Evolutionary conservation across 495 filamentous ascomycete species (phyloP).

Genomic region (Podospora appendiculata): DNA sequence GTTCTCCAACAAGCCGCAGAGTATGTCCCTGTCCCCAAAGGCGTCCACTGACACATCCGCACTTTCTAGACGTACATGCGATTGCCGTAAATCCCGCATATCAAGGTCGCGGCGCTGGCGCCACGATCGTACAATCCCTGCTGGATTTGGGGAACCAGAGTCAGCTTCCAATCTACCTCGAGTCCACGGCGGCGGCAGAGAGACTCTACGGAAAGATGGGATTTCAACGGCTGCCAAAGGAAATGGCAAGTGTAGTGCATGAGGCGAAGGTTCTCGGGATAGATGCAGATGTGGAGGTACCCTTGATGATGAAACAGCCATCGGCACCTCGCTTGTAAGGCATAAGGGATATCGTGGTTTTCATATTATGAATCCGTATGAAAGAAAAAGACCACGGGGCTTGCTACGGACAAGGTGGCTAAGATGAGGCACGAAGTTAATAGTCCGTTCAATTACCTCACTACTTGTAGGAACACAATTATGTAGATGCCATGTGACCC

Average conservation of each 20-base stretch:
- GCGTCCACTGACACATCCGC: not conserved
- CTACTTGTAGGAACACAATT: too few relatives aligned
- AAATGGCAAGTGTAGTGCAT: slow-evolving; percentile 14
- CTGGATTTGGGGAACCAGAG: slow-evolving; percentile 29
- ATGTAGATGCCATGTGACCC: too few relatives aligned
- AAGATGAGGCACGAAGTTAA: too few relatives aligned
- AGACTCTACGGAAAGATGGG: slow-evolving; percentile 22
- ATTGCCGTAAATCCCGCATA: slow-evolving; percentile 23
- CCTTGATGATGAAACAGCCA: slow-evolving; percentile 19
- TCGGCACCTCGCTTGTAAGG: not conserved
- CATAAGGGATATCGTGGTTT: too few relatives aligned
- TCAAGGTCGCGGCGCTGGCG: slow-evolving; percentile 34
- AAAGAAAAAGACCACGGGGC: too few relatives aligned
- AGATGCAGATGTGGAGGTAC: slow-evolving; percentile 15
- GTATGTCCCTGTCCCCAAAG: not conserved
- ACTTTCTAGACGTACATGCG: slow-evolving; percentile 19
- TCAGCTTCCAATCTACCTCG: slow-evolving; percentile 23
- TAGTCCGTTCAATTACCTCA: too few relatives aligned
- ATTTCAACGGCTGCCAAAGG: slow-evolving; percentile 13
- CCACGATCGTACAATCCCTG: slow-evolving; percentile 33
- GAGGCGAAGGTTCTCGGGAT: slow-evolving; percentile 9
- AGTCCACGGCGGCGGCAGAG: slow-evolving; percentile 17
- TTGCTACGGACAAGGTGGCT: too few relatives aligned
- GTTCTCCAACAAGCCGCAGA: too few relatives aligned
- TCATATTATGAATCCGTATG: too few relatives aligned